phyloP scores from a whole-genome alignment of 345 rosid genomes.

The Dipteronia sinensis region DNA sequence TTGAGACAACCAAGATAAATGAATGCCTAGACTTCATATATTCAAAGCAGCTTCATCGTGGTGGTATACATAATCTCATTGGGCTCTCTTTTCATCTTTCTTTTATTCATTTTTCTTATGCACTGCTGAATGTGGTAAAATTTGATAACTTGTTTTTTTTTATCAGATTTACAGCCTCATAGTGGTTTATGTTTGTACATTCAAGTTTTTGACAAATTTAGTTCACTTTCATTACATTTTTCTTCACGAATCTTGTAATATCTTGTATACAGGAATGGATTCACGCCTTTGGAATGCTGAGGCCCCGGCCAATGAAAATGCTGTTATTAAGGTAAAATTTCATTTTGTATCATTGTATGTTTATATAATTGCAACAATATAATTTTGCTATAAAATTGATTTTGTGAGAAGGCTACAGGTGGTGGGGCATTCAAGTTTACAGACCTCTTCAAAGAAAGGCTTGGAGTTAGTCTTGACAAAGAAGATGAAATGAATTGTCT shows the following conservation, averaged over 20 bases:
- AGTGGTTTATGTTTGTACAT: neutral
- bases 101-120: conserved; percentile 17
- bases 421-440: conserved; percentile 96
- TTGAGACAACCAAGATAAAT: conserved; percentile 85
- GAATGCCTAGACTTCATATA: conserved; percentile 93
- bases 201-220: conserved; percentile 12
- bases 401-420: conserved; percentile 88
- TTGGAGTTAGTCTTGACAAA: conserved; percentile 93
- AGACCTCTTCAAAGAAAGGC: conserved; percentile 92
- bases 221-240: conserved; percentile 8
- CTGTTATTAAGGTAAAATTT: conserved; percentile 56
- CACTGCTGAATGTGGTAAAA: neutral
- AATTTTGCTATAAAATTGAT: conserved; percentile 32
- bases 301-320: conserved; percentile 37
- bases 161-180: neutral
- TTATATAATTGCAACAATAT: conserved; percentile 12
- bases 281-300: conserved; percentile 47
- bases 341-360: neutral
- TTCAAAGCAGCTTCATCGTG: conserved; percentile 91
- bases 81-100: conserved; percentile 8
- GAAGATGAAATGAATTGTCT: conserved; percentile 99
- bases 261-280: conserved; percentile 48
- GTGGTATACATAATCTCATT: conserved; percentile 44
- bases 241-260: neutral
- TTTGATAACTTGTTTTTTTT: conserved; percentile 10